These are phyloP conservation scores for Tetraselmis striata DNA, from an alignment of 139 green algal genomes.

Conservation along the genomic window DNA sequence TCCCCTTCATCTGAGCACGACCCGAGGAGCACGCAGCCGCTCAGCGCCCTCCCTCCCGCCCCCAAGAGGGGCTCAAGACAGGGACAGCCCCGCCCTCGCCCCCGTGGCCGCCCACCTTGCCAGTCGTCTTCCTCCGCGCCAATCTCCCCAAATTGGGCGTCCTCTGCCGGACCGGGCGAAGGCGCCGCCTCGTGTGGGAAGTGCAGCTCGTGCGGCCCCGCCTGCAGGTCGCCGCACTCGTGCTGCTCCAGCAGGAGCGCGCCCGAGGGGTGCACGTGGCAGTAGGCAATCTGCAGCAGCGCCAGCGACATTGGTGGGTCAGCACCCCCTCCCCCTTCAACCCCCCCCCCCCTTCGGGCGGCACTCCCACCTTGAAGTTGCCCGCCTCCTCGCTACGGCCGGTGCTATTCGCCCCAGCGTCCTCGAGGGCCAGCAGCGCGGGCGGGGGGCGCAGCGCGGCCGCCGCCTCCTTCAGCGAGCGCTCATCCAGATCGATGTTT, in stretches of 20 bases:
- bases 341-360: no score
- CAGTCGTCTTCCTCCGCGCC: neutral
- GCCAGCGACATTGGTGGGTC: no score
- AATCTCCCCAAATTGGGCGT: neutral
- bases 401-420: conserved; percentile 5
- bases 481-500: conserved; percentile 54
- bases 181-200: neutral
- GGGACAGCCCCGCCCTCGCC: no score
- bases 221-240: conserved; percentile 54
- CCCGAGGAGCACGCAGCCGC: no score
- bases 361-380: conserved; percentile 27
- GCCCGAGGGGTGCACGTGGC: conserved; percentile 63
- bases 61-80: no score
- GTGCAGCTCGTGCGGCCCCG: conserved; percentile 18
- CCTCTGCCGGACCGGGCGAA: neutral
- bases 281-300: conserved; percentile 52
- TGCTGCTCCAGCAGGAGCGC: conserved; percentile 67
- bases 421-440: conserved; percentile 58
- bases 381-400: conserved; percentile 4
- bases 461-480: conserved; percentile 3
- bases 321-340: no score
- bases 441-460: conserved; percentile 34
- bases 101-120: neutral
- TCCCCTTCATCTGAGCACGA: no score
- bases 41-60: no score